Conservation (phyloP, 495 filamentous ascomycete species). For the Penicillium roqueforti region DNA sequence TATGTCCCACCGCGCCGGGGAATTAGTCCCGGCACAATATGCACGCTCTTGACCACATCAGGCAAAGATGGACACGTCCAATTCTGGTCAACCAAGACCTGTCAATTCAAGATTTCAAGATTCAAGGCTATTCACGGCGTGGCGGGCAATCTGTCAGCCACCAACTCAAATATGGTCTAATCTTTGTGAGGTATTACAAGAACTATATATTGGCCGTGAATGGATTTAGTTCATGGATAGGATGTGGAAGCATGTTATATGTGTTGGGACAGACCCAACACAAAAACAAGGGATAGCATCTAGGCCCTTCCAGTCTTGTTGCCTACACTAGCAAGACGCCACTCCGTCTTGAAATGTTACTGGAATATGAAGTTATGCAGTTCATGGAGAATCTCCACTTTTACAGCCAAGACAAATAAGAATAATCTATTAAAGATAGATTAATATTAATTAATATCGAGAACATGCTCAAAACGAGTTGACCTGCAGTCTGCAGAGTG, state of each 20-base stretch:
- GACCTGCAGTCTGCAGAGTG: neutral
- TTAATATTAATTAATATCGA: neutral
- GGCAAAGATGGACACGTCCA: constrained; percentile 8
- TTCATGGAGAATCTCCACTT: neutral
- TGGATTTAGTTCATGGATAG: too few relatives aligned
- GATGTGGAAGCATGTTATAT: too few relatives aligned
- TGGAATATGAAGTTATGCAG: neutral
- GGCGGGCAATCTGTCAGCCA: neutral
- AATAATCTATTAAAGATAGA: neutral
- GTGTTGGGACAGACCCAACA: too few relatives aligned
- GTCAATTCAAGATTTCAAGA: neutral
- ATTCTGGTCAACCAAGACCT: neutral
- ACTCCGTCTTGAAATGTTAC: neutral
- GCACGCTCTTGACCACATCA: constrained; percentile 6
- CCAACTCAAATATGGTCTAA: neutral
- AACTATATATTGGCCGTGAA: too few relatives aligned
- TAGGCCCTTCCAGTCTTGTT: neutral
- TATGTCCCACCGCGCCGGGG: constrained; percentile 7
- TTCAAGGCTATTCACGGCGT: neutral
- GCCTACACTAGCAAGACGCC: neutral
- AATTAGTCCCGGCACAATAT: constrained; percentile 12
- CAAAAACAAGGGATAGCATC: neutral
- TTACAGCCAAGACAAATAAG: neutral
- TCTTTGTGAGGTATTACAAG: neutral
- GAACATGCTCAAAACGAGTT: neutral